These are phyloP conservation scores for Cyanidium caldarium DNA, from an alignment of 23 red algal genomes.

Conservation along the genomic window DNA sequence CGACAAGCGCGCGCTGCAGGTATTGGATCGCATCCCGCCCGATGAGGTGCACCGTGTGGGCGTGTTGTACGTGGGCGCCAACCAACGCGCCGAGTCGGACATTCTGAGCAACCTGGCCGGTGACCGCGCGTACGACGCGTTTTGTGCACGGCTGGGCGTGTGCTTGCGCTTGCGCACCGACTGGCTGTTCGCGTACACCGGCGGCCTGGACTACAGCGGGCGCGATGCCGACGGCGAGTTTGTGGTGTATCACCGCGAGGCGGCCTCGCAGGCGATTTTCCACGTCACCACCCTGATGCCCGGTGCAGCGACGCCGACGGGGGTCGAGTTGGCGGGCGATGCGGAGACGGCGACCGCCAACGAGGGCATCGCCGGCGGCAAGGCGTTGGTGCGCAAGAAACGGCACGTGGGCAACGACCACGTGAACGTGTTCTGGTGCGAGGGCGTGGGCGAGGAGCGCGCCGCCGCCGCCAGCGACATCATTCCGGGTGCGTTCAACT, in stretches of 20 bases:
- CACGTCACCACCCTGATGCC: conserved; percentile 23
- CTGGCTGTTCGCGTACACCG: conserved; percentile 6
- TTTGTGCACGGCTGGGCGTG: neutral
- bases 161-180: neutral
- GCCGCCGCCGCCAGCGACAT: neutral
- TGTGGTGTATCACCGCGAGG: neutral
- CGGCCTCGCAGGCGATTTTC: conserved; percentile 5
- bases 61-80: neutral
- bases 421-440: conserved; percentile 14
- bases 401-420: conserved; percentile 22
- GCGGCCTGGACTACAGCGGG: conserved; percentile 11
- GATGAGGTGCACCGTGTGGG: neutral
- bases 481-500: conserved; percentile 4
- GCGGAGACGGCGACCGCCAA: neutral
- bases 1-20: neutral
- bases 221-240: conserved; percentile 6
- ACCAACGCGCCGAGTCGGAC: neutral
- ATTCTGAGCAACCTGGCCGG: neutral
- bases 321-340: neutral
- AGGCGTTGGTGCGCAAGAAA: neutral
- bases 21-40: neutral
- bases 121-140: neutral
- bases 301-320: neutral
- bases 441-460: neutral
- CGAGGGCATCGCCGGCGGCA: neutral